Conservation (phyloP, 139 green algal genomes). For the Tetradesmus lagerheimii region DNA sequence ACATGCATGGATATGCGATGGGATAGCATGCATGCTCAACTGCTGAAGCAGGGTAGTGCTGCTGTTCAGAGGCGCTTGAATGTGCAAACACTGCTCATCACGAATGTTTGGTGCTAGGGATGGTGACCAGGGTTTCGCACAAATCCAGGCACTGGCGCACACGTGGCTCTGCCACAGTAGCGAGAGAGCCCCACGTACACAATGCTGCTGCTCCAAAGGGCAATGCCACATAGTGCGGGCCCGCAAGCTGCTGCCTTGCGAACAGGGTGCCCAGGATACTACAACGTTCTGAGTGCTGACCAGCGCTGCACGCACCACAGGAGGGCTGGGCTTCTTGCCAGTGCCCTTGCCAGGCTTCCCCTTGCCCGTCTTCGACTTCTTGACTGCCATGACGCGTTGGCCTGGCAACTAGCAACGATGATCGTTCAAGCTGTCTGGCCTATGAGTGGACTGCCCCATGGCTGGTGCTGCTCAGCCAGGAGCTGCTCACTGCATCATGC, state of each 20-base stretch:
- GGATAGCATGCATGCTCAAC: neutral
- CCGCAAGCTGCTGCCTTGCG: neutral
- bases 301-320: slow-evolving; percentile 12
- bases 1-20: neutral
- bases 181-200: neutral
- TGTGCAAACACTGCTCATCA: neutral
- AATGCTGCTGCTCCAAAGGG: neutral
- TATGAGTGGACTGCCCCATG: slow-evolving; percentile 4
- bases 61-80: neutral
- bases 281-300: neutral
- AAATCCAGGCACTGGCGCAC: neutral
- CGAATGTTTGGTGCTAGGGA: neutral
- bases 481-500: neutral
- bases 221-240: neutral
- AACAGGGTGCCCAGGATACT: neutral
- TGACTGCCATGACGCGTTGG: slow-evolving; percentile 43
- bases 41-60: neutral
- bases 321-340: slow-evolving; percentile 47
- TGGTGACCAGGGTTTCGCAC: neutral
- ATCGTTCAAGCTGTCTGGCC: slow-evolving; percentile 1
- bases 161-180: neutral
- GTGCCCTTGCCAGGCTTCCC: slow-evolving; percentile 44
- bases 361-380: slow-evolving; percentile 51
- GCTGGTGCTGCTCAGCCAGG: neutral
- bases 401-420: neutral